Base-by-base conservation (phyloP, 352 stramenopile species). In the Pythium dissimile region DNA sequence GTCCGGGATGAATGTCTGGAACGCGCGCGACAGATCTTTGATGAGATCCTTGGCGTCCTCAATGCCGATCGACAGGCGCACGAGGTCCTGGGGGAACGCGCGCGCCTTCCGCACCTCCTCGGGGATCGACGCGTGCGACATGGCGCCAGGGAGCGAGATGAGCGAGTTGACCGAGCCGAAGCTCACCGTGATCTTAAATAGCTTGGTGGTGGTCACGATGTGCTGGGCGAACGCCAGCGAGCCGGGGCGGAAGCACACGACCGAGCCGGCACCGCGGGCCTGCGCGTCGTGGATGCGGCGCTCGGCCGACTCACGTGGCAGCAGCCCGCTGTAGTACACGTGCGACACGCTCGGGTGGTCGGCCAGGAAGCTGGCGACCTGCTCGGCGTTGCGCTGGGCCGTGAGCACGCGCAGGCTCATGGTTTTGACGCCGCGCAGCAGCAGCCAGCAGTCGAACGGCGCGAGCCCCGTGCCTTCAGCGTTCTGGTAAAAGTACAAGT, bases 71-170 rank as follows among this genome's bases (percentile, higher is more conserved):
- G 86, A 97, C 7, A 99, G 70, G 44, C 95, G 86, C 62, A 99
- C 88, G 26, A 99, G 70, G 55, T 94, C 87, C 66, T 98, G 94
- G 31, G 93, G 88, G 66, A 99, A 96, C 12, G 92, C 83, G 8
- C 95, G 75, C 27, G 80, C 74, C 59, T 91, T 88, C 51, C 94
- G 87, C 47, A 97, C 86, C 56, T 98, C 93, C 54, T 92, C 75
- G 0, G 94, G 88, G 32, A 99, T 95, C 32, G 82, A 96, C 24
- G 92, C 91, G 75, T 99, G 96, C 8, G 96, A 98, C 95, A 98
- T 99, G 23, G 95, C 86, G 39, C 84, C 88, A 2, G 88, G 90
- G 42, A 97, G 73, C 54, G 87, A 96, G 58, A 97, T 96, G 15
- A 98, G 68, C 59, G 88, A 97, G 71, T 97, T 96, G 24, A 96